phyloP scores from a whole-genome alignment of 306 rosid species.

The Vachellia pachyceras region DNA sequence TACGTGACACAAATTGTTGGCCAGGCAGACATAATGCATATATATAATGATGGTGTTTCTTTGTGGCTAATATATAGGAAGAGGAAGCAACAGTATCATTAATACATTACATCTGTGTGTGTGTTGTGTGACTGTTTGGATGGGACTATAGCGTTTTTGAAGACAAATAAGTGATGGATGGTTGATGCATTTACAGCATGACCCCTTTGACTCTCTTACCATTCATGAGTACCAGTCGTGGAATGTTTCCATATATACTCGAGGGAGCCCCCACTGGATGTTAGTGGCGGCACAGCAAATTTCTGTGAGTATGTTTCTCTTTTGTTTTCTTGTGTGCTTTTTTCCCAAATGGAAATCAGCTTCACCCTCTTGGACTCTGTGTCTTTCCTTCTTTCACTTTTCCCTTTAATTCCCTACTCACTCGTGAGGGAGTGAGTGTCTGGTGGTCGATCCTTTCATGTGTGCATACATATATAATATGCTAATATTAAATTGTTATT shows the following conservation, averaged over 20 bases:
- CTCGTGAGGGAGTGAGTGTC: background rate
- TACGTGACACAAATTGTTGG: slow-evolving; percentile 32
- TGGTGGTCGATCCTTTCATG: too few relatives aligned
- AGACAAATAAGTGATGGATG: too few relatives aligned
- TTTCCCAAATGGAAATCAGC: background rate
- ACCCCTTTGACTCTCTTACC: slow-evolving; percentile 21
- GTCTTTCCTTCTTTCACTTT: slow-evolving; percentile 28
- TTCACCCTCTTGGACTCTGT: slow-evolving; percentile 34
- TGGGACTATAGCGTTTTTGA: slow-evolving; percentile 29
- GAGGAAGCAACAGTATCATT: background rate
- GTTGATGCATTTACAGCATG: too few relatives aligned
- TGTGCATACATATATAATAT: too few relatives aligned
- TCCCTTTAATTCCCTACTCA: background rate
- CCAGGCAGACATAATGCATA: background rate
- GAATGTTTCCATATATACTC: background rate
- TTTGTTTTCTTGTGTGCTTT: background rate
- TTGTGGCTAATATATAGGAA: background rate
- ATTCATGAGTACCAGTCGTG: background rate
- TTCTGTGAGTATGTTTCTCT: background rate
- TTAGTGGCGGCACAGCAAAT: background rate
- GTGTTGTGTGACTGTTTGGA: slow-evolving; percentile 24
- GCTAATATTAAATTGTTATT: background rate
- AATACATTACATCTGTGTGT: background rate
- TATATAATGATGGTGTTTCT: background rate
- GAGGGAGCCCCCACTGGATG: slow-evolving; percentile 10